Conservation (phyloP, 2,329 filamentous ascomycete species). For the Ophiostoma perfectum region DNA sequence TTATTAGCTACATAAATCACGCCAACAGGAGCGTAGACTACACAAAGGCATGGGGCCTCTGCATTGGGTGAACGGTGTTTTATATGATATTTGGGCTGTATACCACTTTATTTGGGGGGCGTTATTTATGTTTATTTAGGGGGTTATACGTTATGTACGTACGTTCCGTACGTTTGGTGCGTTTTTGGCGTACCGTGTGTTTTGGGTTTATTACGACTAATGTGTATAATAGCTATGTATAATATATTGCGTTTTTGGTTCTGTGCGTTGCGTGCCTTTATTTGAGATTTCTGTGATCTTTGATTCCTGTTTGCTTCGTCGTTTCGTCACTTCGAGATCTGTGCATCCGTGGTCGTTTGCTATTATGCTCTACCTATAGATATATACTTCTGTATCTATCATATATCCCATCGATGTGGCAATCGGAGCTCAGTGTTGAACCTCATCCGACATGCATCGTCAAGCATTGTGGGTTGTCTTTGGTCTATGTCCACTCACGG, state of each 20-base stretch:
- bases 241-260: conserved; percentile 24
- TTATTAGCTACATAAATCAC: conserved; percentile 21
- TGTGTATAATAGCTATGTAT: conserved; percentile 21
- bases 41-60: conserved; percentile 20
- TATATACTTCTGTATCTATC: too few relatives aligned
- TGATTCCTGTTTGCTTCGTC: neutral
- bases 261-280: conserved; percentile 2
- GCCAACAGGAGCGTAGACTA: conserved; percentile 25
- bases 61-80: conserved; percentile 25
- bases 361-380: too few relatives aligned
- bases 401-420: too few relatives aligned
- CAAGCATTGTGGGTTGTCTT: neutral
- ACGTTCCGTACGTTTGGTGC: conserved; percentile 21
- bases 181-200: conserved; percentile 22
- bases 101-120: conserved; percentile 18
- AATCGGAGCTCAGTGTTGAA: neutral
- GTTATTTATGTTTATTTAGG: conserved; percentile 17
- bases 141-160: conserved; percentile 19
- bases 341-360: too few relatives aligned
- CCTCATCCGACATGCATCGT: neutral
- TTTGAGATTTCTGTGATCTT: neutral
- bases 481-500: conserved; percentile 37
- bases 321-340: too few relatives aligned
- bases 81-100: conserved; percentile 20
- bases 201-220: conserved; percentile 13